Evolutionary conservation across 2,329 filamentous ascomycete genomes (phyloP), one percentile per base, ranked within the genome.

Genomic region (Aschersonia sp.): DNA sequence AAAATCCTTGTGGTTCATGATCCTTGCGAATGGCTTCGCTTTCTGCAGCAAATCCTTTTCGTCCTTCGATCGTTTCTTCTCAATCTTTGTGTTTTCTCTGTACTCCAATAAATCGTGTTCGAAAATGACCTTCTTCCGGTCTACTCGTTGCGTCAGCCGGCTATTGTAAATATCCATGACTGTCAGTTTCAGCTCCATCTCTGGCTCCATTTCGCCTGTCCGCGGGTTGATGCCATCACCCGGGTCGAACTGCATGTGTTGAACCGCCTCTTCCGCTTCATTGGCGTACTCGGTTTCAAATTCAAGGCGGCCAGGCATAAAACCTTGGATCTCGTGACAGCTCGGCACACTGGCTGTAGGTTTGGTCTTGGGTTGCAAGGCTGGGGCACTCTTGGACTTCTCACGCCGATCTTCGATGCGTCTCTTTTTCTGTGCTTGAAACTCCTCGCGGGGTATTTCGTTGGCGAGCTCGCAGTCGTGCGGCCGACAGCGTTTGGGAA

Each of bases 121-220:
- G 57, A 98, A 97, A 5, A 98, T 84, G 45, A 97, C 84, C 68
- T 92, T 94, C 66, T 98, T 98, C 43, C 92, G 77, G 58, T 97
- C 90, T 6, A 90, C 90, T 54, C 92, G 81, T 49, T 89, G 84
- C 2, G 89, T 95, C 14, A 98, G 69, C 5, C 89, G 81, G 49
- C 84, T 83, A 60, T 98, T 98, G 71, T 98, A 98, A 45, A 98
- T 94, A 54, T 95, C 88, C 81, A 98, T 95, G 22, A 98, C 88
- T 0, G 88, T 95, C 68, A 97, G 80, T 72, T 98, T 98, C 43
- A 98, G 76, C 53, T 95, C 89, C 75, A 95, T 94, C 64, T 98
- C 92, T 0, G 92, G 88, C 57, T 98, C 92, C 49, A 94, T 72
- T 59, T 94, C 83, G 51, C 86, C 84, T 0, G 88, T 95, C 3